Evolutionary conservation across 331 rosid genomes (phyloP), one percentile per base, ranked within the genome.

Genomic region (Rosa hybrid): DNA sequence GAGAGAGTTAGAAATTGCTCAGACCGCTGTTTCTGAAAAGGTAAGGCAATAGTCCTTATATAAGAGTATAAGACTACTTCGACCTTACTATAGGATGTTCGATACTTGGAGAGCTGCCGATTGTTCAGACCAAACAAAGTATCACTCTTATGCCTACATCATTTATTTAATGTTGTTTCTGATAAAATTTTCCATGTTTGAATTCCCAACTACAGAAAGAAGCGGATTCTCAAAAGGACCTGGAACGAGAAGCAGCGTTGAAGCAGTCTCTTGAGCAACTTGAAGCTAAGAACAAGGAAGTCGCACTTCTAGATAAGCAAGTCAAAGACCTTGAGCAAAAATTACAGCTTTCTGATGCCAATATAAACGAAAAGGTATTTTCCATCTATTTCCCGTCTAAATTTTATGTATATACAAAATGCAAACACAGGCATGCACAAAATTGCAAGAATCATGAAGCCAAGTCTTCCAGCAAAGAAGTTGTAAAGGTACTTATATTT

Each of bases 241-340:
- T 78, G 81, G 91, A 95, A 81, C 78, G 78, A 44, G 96, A 90
- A 79, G 86, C 86, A 38, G 42, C 90, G 34, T 75, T 82, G 84
- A 89, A 89, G 86, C 88, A 50, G 72, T 90, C 98, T 78, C 84
- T 80, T 68, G 90, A 87, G 72, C 91, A 88, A 84, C 88, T 89
- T 83, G 98, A 93, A 90, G 85, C 84, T 20, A 95, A 90, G 88
- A 87, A 86, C 82, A 90, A 81, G 45, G 92, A 91, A 81, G 80
- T 90, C 38, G 25, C 82, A 74, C 80, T 90, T 83, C 84, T 93
- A 53, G 88, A 85, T 77, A 85, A 92, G 84, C 94, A 89, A 85
- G 76, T 91, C 64, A 84, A 75, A 76, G 97, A 91, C 56, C 89
- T 93, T 53, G 94, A 91, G 86, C 91, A 90, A 78, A 95, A 89